Base-by-base conservation (phyloP, 176 grass and related monocot genomes). In the Oryza rufipogon region DNA sequence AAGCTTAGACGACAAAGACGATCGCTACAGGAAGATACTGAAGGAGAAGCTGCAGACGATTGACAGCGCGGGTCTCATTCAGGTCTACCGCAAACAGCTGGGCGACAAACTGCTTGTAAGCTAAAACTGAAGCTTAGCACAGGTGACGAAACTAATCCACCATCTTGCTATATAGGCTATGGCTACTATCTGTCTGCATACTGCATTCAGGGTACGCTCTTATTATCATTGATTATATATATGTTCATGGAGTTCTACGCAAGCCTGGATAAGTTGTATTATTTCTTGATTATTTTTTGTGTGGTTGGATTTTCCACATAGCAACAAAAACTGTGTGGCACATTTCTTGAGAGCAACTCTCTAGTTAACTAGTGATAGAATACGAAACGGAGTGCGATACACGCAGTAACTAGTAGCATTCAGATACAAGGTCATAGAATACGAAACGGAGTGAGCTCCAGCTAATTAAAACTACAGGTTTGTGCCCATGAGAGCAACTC, bases 31-130 rank as follows among this genome's bases (percentile, higher is more conserved):
- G 70, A 95, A 70, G 66, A 90, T 98, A 61, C 68, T 98, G 78
- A 91, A 87, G 80, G 91, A 98, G 78, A 95, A 98, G 68, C 80
- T 98, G 87, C 88, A 90, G 65, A 93, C 83, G 5, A 87, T 88
- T 5, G 93, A 95, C 74, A 90, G 78, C 9, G 68, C 89, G 2
- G 91, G 96, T 38, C 91, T 98, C 81, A 93, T 98, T 66, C 93
- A 98, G 56, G 91, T 98, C 25, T 98, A 98, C 48, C 85, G 87
- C 48, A 98, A 95, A 77, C 93, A 98, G 61, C 80, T 98, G 39
- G 87, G 91, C 7, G 72, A 95, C 67, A 98, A 90, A 36, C 74
- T 98, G 22, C 60, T 88, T 85, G 68, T 94, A 30, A 68, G 48
- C 71, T 88, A 51, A 51, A 9, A 56, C 20, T 15, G 36, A 46